These are phyloP conservation scores for Aspergillus bridgeri DNA, from an alignment of 495 filamentous ascomycete genomes.

Conservation along the genomic window DNA sequence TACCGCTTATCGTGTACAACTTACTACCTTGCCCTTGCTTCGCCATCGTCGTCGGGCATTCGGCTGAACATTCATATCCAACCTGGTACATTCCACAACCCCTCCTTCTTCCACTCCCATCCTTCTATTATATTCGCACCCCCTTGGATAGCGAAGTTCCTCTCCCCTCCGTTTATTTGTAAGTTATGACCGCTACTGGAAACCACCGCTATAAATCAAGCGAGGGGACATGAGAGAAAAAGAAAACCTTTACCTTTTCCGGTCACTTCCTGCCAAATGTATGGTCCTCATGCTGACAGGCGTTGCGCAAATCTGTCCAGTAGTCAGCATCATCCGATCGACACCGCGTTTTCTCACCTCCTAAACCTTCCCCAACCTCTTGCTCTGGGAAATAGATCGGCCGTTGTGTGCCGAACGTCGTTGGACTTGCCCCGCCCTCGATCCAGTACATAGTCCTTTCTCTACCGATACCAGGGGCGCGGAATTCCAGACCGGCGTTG, in stretches of 20 bases:
- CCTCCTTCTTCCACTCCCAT: conserved; percentile 13
- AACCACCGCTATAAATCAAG: background rate
- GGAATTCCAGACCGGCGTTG: conserved; percentile 8
- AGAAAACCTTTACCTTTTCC: background rate
- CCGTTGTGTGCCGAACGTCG: conserved; percentile 14
- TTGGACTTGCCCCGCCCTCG: conserved; percentile 9
- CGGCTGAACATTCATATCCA: conserved; percentile 19
- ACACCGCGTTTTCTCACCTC: conserved; percentile 14
- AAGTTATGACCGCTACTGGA: conserved; percentile 7
- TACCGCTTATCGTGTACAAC: conserved; percentile 20
- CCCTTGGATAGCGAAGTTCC: conserved; percentile 2
- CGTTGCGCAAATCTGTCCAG: conserved; percentile 21
- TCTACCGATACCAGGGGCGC: background rate
- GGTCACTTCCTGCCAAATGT: conserved; percentile 3
- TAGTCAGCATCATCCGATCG: conserved; percentile 20
- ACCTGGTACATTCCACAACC: conserved; percentile 16
- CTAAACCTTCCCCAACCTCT: conserved; percentile 7
- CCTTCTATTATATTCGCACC: conserved; percentile 1
- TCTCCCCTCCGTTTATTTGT: conserved; percentile 9
- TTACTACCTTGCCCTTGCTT: conserved; percentile 23
- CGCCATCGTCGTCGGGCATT: conserved; percentile 21
- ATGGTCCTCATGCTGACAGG: conserved; percentile 23
- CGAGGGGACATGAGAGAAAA: background rate
- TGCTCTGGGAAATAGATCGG: conserved; percentile 9
- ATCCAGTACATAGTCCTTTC: conserved; percentile 17